Conservation (phyloP, 2,329 filamentous ascomycete genomes). For the Alternaria viburni region DNA sequence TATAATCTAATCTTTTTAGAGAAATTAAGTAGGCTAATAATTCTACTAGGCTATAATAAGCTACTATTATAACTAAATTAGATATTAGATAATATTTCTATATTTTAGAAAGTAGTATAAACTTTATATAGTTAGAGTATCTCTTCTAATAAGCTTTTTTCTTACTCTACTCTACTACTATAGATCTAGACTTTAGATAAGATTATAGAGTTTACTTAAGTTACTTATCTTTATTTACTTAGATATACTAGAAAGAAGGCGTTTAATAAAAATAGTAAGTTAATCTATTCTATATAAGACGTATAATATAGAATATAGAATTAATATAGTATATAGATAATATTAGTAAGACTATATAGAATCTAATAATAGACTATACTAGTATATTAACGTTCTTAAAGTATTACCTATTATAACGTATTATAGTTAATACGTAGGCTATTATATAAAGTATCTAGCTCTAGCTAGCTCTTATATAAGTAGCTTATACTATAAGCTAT, state of each 20-base stretch:
- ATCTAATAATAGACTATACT: conserved; percentile 37
- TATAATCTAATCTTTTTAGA: conserved; percentile 39
- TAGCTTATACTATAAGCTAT: conserved; percentile 25
- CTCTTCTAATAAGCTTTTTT: conserved; percentile 32
- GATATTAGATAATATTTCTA: conserved; percentile 4
- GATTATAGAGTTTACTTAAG: conserved; percentile 32
- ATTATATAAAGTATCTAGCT: conserved; percentile 17
- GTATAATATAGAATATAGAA: not conserved
- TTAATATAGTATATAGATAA: conserved; percentile 21
- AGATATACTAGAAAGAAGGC: conserved; percentile 46
- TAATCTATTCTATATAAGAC: not conserved
- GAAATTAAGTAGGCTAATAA: conserved; percentile 46
- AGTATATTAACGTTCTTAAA: conserved; percentile 2
- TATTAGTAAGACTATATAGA: conserved; percentile 39
- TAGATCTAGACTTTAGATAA: conserved; percentile 38
- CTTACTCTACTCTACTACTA: conserved; percentile 27
- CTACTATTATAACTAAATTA: conserved; percentile 1
- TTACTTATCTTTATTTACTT: conserved; percentile 42
- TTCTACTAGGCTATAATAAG: conserved; percentile 20
- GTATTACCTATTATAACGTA: conserved; percentile 15
- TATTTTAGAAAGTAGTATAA: conserved; percentile 27
- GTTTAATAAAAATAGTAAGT: conserved; percentile 49
- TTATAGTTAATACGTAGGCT: conserved; percentile 22
- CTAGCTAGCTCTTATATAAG: conserved; percentile 16
- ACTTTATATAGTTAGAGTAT: conserved; percentile 33